These are phyloP conservation scores for Pythium biforme DNA, from an alignment of 352 stramenopile species.

Conservation along the genomic window DNA sequence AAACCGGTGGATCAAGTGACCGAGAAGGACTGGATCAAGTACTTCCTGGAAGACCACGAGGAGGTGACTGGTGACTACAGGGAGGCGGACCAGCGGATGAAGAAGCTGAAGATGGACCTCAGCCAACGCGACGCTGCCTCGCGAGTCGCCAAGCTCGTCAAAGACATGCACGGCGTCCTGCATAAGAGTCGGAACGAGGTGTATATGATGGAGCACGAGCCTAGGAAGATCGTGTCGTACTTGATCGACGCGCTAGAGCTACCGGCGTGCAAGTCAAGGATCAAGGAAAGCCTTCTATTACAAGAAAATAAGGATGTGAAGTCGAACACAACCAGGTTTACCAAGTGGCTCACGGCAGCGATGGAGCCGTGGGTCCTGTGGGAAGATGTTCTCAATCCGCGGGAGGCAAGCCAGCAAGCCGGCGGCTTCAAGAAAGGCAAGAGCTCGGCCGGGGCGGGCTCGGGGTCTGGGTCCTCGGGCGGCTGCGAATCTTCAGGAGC, in stretches of 20 bases:
- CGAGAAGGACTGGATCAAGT: not conserved
- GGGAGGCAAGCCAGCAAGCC: no score
- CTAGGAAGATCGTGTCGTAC: slow-evolving; percentile 3
- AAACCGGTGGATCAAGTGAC: not conserved
- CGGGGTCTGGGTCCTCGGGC: no score
- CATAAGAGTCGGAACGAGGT: not conserved
- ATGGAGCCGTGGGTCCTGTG: not conserved
- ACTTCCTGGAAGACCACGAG: not conserved
- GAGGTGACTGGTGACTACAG: not conserved
- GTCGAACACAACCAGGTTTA: not conserved
- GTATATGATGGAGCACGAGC: not conserved
- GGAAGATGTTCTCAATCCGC: not conserved
- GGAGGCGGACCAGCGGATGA: not conserved
- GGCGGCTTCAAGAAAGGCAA: no score
- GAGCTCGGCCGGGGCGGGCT: no score
- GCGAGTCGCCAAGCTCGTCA: not conserved
- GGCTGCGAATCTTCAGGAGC: no score
- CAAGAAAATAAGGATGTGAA: not conserved
- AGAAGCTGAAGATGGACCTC: not conserved
- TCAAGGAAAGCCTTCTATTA: not conserved
- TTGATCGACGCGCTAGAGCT: slow-evolving; percentile 1
- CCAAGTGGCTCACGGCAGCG: not conserved
- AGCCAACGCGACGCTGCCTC: not conserved
- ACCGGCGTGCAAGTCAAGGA: not conserved
- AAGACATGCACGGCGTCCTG: not conserved